A percentile compares a stretch with the other conserved stretches of the same genome.
Conservation (phyloP, 2,329 filamentous ascomycete genomes). For the Proliferodiscus dingleyae region DNA sequence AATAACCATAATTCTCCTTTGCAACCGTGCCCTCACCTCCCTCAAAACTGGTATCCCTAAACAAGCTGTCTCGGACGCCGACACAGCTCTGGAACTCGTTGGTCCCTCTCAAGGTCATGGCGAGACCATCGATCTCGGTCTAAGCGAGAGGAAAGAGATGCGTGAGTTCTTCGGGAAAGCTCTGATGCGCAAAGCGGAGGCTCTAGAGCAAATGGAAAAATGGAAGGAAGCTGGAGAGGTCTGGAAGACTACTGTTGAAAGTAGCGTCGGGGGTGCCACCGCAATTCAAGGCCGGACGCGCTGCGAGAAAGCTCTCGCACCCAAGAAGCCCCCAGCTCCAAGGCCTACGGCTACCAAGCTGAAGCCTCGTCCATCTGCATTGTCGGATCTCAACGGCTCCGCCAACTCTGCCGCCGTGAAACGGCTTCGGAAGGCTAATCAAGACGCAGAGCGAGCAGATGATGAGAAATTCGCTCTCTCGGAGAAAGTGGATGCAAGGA, state of each 20-base stretch:
- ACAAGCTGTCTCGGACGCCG: slow-evolving; percentile 77
- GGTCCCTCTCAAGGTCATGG: slow-evolving; percentile 72
- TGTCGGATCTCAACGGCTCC: slow-evolving; percentile 35
- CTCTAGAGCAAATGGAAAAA: slow-evolving; percentile 89
- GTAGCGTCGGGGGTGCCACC: slow-evolving; percentile 76
- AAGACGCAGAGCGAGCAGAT: slow-evolving; percentile 78
- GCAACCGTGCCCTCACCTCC: slow-evolving; percentile 84
- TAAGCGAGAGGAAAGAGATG: slow-evolving; percentile 69
- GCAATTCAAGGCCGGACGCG: slow-evolving; percentile 82
- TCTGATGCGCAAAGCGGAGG: slow-evolving; percentile 89
- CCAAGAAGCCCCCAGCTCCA: slow-evolving; percentile 46
- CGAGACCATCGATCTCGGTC: slow-evolving; percentile 68
- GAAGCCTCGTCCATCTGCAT: slow-evolving; percentile 38
- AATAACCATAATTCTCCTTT: slow-evolving; percentile 79
- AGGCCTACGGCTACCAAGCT: slow-evolving; percentile 41
- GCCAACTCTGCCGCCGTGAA: slow-evolving; percentile 68
- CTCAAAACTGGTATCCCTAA: slow-evolving; percentile 92
- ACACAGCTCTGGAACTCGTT: slow-evolving; percentile 74
- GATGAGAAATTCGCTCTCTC: slow-evolving; percentile 88
- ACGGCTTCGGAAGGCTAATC: slow-evolving; percentile 76
- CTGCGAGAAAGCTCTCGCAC: slow-evolving; percentile 80
- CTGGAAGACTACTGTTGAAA: slow-evolving; percentile 80
- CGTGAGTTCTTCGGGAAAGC: slow-evolving; percentile 91
- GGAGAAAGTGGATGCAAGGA: slow-evolving; percentile 76
- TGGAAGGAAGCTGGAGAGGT: slow-evolving; percentile 78